Percentiles rank a stretch among this genome's conserved stretches.
Evolutionary conservation across 345 rosid genomes (phyloP).

Genomic region (Syzygium jambos): DNA sequence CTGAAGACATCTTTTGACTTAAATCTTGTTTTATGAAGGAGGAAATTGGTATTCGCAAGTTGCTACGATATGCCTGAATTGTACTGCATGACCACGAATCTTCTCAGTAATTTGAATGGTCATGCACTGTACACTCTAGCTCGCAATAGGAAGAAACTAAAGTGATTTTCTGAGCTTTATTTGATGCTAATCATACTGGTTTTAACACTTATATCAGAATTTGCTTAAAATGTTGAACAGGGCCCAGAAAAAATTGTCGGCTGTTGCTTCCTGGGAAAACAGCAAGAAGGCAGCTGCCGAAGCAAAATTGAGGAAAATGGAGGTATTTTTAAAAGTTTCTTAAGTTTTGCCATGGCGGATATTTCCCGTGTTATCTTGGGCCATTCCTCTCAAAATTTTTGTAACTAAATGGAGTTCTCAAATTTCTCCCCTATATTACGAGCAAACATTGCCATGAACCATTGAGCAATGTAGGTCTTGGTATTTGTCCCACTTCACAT

Average conservation of each 20-base stretch:
- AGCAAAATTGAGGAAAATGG: constrained; percentile 64
- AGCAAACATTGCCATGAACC: background rate
- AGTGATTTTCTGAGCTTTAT: background rate
- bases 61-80: background rate
- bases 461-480: background rate
- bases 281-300: constrained; percentile 71
- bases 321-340: constrained; percentile 27
- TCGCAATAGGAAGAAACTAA: background rate
- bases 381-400: background rate
- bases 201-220: background rate
- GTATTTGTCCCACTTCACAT: background rate
- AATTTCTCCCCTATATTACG: background rate
- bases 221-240: constrained; percentile 26
- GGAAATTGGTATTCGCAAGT: background rate
- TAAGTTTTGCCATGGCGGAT: background rate
- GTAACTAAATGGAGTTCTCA: background rate
- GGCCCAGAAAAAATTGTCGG: constrained; percentile 71
- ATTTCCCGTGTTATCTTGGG: background rate
- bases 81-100: background rate
- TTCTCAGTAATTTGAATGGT: background rate
- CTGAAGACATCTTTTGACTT: background rate
- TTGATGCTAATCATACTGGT: background rate
- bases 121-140: background rate
- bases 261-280: constrained; percentile 77
- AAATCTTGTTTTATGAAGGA: background rate